phyloP scores from a whole-genome alignment of 2,329 filamentous ascomycete species.

The Fonsecaea erecta region DNA sequence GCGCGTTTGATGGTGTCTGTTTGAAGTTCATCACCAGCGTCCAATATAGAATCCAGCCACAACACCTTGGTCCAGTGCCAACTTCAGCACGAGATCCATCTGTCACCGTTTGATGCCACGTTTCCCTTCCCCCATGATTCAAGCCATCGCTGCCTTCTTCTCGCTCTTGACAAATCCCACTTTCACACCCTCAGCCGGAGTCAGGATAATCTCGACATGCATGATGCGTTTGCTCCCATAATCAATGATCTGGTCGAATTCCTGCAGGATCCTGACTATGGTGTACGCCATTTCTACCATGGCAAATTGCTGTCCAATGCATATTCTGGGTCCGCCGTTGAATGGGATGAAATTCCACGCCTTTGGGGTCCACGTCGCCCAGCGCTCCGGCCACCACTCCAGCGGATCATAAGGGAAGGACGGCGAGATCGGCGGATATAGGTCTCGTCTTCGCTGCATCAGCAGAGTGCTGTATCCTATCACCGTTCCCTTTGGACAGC shows the following conservation, averaged over 20 bases:
- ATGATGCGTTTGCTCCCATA: conserved; percentile 33
- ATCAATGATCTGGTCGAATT: conserved; percentile 46
- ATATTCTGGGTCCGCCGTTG: conserved; percentile 59
- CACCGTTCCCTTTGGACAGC: conserved; percentile 54
- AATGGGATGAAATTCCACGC: conserved; percentile 62
- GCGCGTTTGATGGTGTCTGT: background rate
- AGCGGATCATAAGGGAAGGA: conserved; percentile 48
- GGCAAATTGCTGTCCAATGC: conserved; percentile 64
- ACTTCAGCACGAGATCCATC: background rate
- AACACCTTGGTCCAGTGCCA: background rate
- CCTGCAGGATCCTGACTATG: conserved; percentile 50
- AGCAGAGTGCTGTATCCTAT: conserved; percentile 57
- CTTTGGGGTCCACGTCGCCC: conserved; percentile 57
- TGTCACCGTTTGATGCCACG: no score
- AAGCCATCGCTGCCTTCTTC: conserved; percentile 3
- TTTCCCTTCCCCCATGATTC: background rate
- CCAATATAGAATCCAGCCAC: background rate
- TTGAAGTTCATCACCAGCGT: background rate
- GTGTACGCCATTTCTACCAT: conserved; percentile 63
- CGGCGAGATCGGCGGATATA: conserved; percentile 52
- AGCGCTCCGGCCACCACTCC: conserved; percentile 57
- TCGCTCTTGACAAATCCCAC: conserved; percentile 35
- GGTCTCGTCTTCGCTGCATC: conserved; percentile 57
- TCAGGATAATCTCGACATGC: conserved; percentile 36
- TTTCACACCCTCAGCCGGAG: conserved; percentile 36